Conservation (phyloP, 1,284 basidiomycete species). For the Ustilago esculenta region DNA sequence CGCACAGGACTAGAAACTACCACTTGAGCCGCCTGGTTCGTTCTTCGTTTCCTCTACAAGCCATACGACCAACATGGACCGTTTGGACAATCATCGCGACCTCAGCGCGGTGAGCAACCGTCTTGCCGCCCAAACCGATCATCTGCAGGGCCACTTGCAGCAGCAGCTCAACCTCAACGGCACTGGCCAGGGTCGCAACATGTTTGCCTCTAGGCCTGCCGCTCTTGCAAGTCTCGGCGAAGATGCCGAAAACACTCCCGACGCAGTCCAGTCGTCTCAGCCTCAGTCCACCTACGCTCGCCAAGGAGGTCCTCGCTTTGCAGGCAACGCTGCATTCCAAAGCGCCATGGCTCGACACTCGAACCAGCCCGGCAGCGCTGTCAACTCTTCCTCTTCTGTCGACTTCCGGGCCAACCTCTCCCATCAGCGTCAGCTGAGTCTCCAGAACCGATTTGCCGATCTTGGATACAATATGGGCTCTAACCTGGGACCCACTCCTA, state of each 20-base stretch:
- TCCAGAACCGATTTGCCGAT: constrained; percentile 58
- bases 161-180: constrained; percentile 54
- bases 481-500: constrained; percentile 26
- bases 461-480: constrained; percentile 52
- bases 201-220: constrained; percentile 45
- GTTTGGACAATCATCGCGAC: constrained; percentile 30
- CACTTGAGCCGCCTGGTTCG: too few species aligned
- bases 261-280: constrained; percentile 12
- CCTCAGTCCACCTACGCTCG: constrained; percentile 20
- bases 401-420: constrained; percentile 34
- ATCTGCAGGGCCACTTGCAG: constrained; percentile 55
- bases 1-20: not conserved
- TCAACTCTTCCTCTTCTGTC: constrained; percentile 16
- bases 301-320: constrained; percentile 56
- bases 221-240: constrained; percentile 58
- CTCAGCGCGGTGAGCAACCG: constrained; percentile 42
- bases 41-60: not conserved
- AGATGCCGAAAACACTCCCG: constrained; percentile 40
- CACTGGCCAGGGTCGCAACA: constrained; percentile 26
- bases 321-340: constrained; percentile 61
- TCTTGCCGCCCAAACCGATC: constrained; percentile 56
- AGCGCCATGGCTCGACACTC: constrained; percentile 55
- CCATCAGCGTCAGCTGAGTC: constrained; percentile 54
- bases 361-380: constrained; percentile 21
- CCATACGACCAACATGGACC: constrained; percentile 26